Evolutionary conservation across 2,329 filamentous ascomycete genomes (phyloP).

Genomic region (Aspergillus proliferans): DNA sequence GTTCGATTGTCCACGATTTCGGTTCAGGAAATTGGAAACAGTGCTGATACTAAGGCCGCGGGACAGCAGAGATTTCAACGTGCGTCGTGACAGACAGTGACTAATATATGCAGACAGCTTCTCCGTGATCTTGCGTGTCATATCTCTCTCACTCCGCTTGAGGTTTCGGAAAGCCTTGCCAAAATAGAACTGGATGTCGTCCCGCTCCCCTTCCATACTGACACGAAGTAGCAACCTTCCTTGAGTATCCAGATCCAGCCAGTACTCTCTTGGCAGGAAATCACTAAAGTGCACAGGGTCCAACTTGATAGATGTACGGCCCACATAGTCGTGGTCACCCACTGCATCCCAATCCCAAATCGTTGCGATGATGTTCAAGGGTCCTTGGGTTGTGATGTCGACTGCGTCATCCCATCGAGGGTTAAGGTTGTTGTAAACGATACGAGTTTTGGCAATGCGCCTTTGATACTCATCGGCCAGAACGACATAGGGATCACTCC

Average conservation of each 20-base stretch:
- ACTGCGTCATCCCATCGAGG: slow-evolving; percentile 96
- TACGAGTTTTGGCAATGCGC: slow-evolving; percentile 85
- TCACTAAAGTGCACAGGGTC: slow-evolving; percentile 96
- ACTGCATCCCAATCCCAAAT: slow-evolving; percentile 98
- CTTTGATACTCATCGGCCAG: slow-evolving; percentile 97
- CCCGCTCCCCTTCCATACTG: slow-evolving; percentile 96
- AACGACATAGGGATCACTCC: slow-evolving; percentile 94
- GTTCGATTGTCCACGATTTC: slow-evolving; percentile 45
- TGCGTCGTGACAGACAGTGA: slow-evolving; percentile 75
- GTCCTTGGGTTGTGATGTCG: slow-evolving; percentile 86
- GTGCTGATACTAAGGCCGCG: slow-evolving; percentile 66
- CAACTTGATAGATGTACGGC: slow-evolving; percentile 93
- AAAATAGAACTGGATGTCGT: slow-evolving; percentile 98
- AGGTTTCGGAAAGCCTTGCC: slow-evolving; percentile 93
- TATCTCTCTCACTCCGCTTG: slow-evolving; percentile 93
- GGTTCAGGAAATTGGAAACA: slow-evolving; percentile 62
- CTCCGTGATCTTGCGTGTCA: slow-evolving; percentile 96
- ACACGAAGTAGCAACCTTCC: slow-evolving; percentile 82
- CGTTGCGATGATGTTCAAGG: slow-evolving; percentile 90
- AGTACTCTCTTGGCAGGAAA: slow-evolving; percentile 92
- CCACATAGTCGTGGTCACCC: slow-evolving; percentile 95
- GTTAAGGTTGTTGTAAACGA: slow-evolving; percentile 83
- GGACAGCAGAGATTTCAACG: slow-evolving; percentile 67
- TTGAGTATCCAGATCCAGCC: slow-evolving; percentile 95
- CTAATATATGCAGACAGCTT: slow-evolving; percentile 96